Percentiles rank a stretch among this genome's conserved stretches.
Conservation (phyloP, 352 stramenopile species). For the Phytopythium oedochilum region DNA sequence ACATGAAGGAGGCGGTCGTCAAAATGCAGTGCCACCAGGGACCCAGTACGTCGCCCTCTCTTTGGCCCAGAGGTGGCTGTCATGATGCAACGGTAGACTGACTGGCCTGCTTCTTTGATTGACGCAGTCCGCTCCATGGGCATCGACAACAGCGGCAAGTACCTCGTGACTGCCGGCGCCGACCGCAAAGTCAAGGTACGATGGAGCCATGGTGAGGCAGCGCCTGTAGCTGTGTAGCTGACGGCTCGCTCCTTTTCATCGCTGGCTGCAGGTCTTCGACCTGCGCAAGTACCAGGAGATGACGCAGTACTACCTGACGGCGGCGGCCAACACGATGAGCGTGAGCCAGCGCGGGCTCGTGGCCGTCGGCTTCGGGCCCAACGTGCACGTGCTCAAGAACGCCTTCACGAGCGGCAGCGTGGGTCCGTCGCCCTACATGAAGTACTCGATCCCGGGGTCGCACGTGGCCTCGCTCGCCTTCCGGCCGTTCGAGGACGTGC, state of each 20-base stretch:
- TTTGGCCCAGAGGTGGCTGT: conserved; percentile 6
- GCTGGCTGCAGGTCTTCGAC: conserved; percentile 92
- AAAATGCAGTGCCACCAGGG: conserved; percentile 98
- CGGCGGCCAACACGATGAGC: conserved; percentile 88
- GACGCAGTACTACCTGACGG: conserved; percentile 91
- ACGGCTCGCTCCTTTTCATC: too few relatives aligned
- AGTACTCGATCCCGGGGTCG: conserved; percentile 80
- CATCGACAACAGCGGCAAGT: conserved; percentile 91
- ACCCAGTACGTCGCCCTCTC: conserved; percentile 69
- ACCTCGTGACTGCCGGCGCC: conserved; percentile 95
- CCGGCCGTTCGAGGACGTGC: conserved; percentile 97
- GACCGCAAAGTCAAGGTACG: conserved; percentile 91
- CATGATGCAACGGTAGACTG: background rate
- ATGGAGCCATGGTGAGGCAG: too few relatives aligned
- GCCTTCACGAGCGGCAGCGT: conserved; percentile 66
- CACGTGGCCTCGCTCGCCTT: conserved; percentile 92
- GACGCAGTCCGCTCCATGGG: conserved; percentile 83
- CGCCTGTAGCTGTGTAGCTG: too few relatives aligned
- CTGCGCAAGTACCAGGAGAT: conserved; percentile 95
- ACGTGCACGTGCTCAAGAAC: conserved; percentile 92
- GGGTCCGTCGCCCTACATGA: conserved; percentile 86
- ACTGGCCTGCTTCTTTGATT: background rate
- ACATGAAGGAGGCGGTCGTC: conserved; percentile 91
- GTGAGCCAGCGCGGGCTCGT: conserved; percentile 96
- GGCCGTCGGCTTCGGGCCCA: conserved; percentile 90